Evolutionary conservation across 1,284 basidiomycete species (phyloP).

Genomic region (Inonotus hispidus): DNA sequence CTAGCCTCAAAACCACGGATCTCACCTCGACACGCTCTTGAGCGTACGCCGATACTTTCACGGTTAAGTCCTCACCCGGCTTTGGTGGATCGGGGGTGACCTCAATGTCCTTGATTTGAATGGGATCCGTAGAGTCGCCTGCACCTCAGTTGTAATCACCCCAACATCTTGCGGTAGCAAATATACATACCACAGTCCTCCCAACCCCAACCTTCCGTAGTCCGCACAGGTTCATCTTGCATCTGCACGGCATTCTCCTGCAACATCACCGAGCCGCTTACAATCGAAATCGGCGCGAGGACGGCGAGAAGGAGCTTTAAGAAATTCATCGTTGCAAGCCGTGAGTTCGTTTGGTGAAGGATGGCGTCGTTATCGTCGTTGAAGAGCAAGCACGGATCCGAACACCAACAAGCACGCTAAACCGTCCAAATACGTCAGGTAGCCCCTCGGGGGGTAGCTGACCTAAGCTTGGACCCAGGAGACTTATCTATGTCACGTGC

Average conservation of each 20-base stretch:
- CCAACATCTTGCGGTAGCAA: neutral
- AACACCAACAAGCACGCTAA: neutral
- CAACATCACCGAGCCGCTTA: conserved; percentile 19
- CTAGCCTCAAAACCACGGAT: conserved; percentile 3
- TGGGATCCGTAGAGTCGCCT: conserved; percentile 44
- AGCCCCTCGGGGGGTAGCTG: neutral
- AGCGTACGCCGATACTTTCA: conserved; percentile 66
- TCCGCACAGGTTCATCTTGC: conserved; percentile 30
- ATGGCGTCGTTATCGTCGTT: conserved; percentile 1
- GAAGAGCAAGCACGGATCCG: conserved; percentile 1
- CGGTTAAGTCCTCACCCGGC: conserved; percentile 78
- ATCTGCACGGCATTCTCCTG: conserved; percentile 37
- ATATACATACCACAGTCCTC: conserved; percentile 50
- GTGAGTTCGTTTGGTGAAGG: neutral
- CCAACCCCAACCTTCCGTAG: conserved; percentile 48
- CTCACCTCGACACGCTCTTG: conserved; percentile 60
- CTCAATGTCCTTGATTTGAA: conserved; percentile 61
- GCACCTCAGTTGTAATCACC: neutral
- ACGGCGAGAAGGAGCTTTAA: conserved; percentile 6
- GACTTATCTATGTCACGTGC: neutral
- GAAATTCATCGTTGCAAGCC: conserved; percentile 4
- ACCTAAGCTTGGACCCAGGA: neutral
- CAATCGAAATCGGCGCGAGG: conserved; percentile 9
- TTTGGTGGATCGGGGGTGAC: conserved; percentile 79
- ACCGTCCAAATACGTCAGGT: neutral